Conservation (phyloP, 495 filamentous ascomycete species). For the Letharia columbiana region DNA sequence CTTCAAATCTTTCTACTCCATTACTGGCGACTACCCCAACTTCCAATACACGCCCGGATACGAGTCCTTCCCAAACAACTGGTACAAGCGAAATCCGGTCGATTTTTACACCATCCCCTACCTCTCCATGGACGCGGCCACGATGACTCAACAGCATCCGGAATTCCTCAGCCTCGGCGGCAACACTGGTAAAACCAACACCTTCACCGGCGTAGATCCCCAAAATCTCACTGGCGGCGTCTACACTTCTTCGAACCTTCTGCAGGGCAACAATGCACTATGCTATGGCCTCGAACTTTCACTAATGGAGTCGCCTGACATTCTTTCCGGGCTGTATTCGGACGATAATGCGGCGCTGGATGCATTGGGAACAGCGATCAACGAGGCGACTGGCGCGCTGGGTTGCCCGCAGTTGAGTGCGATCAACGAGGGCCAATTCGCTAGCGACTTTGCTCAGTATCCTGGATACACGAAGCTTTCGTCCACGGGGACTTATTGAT, state of each 20-base stretch:
- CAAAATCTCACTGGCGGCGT: slow-evolving; percentile 44
- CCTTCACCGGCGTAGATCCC: slow-evolving; percentile 45
- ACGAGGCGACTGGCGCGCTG: slow-evolving; percentile 19
- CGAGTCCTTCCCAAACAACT: slow-evolving; percentile 38
- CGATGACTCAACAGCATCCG: slow-evolving; percentile 29
- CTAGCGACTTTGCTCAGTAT: slow-evolving; percentile 23
- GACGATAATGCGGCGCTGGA: slow-evolving; percentile 30
- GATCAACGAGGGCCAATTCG: slow-evolving; percentile 25
- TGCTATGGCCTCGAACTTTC: slow-evolving; percentile 41
- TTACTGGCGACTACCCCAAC: slow-evolving; percentile 34
- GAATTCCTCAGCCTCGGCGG: slow-evolving; percentile 42
- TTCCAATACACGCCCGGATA: slow-evolving; percentile 39
- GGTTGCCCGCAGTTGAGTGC: slow-evolving; percentile 26
- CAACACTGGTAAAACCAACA: slow-evolving; percentile 47
- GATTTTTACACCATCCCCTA: slow-evolving; percentile 37
- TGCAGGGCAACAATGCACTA: slow-evolving; percentile 39
- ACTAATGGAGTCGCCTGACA: slow-evolving; percentile 38
- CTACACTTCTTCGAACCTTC: slow-evolving; percentile 33
- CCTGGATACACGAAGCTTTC: slow-evolving; percentile 25
- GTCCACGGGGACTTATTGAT: slow-evolving; percentile 13
- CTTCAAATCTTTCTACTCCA: slow-evolving; percentile 40
- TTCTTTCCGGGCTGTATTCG: slow-evolving; percentile 32
- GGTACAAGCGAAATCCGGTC: slow-evolving; percentile 45
- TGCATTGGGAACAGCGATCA: slow-evolving; percentile 15
- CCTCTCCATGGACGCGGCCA: slow-evolving; percentile 29